phyloP scores from a whole-genome alignment of 768 basidiomycete genomes.

The Xerocomellus amylosporus region DNA sequence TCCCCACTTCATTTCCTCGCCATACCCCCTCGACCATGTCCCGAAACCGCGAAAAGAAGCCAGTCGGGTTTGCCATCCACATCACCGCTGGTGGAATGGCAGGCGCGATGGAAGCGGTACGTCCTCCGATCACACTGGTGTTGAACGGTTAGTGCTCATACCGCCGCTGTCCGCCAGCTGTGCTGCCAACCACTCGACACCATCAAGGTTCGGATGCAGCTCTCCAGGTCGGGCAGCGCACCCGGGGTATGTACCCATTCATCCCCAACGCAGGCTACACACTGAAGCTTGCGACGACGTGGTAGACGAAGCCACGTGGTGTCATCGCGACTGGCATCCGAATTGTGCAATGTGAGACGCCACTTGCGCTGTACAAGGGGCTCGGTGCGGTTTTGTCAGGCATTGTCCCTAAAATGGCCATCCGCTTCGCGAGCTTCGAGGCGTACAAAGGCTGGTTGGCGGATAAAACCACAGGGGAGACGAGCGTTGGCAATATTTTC shows the following conservation, averaged over 20 bases:
- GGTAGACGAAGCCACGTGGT: conserved; percentile 87
- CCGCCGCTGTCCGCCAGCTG: conserved; percentile 41
- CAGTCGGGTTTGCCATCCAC: conserved; percentile 83
- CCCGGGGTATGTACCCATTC: conserved; percentile 68
- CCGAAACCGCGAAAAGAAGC: conserved; percentile 61
- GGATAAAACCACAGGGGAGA: conserved; percentile 73
- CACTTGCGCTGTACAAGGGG: conserved; percentile 95
- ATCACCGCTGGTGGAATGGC: conserved; percentile 93
- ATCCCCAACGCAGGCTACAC: neutral
- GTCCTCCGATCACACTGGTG: conserved; percentile 20
- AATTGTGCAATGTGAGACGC: conserved; percentile 89
- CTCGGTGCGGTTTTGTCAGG: conserved; percentile 95
- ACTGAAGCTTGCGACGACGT: neutral
- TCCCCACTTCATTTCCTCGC: neutral
- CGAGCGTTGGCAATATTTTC: conserved; percentile 78
- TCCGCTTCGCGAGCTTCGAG: conserved; percentile 97
- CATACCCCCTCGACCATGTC: conserved; percentile 41
- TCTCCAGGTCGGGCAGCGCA: conserved; percentile 72
- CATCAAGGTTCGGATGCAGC: conserved; percentile 99
- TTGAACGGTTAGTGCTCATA: neutral
- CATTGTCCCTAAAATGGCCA: conserved; percentile 99
- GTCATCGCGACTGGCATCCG: conserved; percentile 88
- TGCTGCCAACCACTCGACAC: conserved; percentile 94
- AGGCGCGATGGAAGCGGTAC: conserved; percentile 88
- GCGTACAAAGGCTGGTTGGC: conserved; percentile 84